phyloP scores from a whole-genome alignment of 75 land plant genomes.

The Adiantum capillusveneris region DNA sequence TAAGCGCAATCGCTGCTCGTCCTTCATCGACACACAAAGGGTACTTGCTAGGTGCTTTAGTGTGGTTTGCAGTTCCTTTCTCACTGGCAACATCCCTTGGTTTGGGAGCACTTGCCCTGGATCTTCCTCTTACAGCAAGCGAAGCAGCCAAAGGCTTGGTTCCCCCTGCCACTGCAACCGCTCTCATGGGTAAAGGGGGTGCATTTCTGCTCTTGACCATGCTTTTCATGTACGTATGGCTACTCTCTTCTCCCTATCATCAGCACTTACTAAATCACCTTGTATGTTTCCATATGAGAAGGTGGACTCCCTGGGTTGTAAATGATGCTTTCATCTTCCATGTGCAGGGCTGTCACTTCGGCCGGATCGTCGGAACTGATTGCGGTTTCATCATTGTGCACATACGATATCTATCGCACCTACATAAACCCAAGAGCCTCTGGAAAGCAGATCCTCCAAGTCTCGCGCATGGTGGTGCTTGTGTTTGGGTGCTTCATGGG shows the following conservation, averaged over 20 bases:
- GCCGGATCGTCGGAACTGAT: conserved; percentile 90
- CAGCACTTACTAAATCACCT: too few relatives aligned
- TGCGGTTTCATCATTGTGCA: conserved; percentile 83
- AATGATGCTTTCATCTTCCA: too few relatives aligned
- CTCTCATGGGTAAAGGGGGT: conserved; percentile 90
- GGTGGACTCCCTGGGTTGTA: too few relatives aligned
- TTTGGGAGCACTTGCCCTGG: conserved; percentile 87
- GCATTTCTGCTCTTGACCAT: conserved; percentile 88
- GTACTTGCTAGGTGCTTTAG: conserved; percentile 85
- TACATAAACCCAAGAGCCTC: conserved; percentile 79
- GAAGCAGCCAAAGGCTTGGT: conserved; percentile 88
- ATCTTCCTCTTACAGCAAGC: conserved; percentile 75
- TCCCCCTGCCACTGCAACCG: conserved; percentile 86
- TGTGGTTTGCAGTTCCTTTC: conserved; percentile 98
- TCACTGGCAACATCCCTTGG: conserved; percentile 94
- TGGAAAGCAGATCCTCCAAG: conserved; percentile 77
- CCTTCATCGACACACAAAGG: conserved; percentile 96
- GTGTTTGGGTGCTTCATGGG: conserved; percentile 93
- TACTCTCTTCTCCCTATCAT: too few relatives aligned
- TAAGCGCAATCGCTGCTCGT: conserved; percentile 83
- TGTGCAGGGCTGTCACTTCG: conserved; percentile 94
- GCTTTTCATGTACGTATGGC: conserved; percentile 97
- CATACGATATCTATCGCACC: conserved; percentile 89
- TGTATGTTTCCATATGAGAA: too few relatives aligned
- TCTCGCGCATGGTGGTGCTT: conserved; percentile 60